These are phyloP conservation scores for Hanseniaspora meyeri DNA, from an alignment of 805 yeast species.

Conservation along the genomic window DNA sequence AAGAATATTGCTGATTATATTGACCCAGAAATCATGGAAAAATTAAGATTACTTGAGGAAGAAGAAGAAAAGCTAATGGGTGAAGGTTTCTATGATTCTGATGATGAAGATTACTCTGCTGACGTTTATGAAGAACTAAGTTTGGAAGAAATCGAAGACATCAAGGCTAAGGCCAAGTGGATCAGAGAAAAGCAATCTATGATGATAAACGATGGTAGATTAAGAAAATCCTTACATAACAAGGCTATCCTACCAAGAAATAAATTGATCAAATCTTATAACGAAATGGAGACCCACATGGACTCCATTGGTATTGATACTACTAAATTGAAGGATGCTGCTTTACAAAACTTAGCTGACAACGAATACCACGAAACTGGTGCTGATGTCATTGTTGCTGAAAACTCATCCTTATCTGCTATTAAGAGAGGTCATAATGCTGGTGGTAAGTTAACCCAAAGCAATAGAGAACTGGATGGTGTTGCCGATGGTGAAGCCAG, in stretches of 20 bases:
- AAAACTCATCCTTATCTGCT: constrained; percentile 27
- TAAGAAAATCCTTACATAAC: constrained; percentile 76
- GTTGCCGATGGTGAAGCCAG: constrained; percentile 68
- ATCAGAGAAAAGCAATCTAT: constrained; percentile 88
- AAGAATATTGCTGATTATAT: constrained; percentile 93
- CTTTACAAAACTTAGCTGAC: constrained; percentile 29
- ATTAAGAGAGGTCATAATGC: constrained; percentile 24
- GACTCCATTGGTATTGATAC: constrained; percentile 83
- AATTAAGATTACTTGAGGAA: constrained; percentile 87
- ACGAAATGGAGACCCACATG: constrained; percentile 81
- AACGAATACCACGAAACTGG: constrained; percentile 44
- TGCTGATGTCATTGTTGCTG: constrained; percentile 63
- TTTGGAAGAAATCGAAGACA: constrained; percentile 53
- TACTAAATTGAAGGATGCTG: constrained; percentile 45
- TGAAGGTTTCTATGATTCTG: constrained; percentile 93
- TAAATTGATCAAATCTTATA: constrained; percentile 58
- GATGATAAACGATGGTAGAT: constrained; percentile 80
- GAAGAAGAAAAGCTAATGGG: constrained; percentile 89
- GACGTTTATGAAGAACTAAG: constrained; percentile 59
- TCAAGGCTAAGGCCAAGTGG: constrained; percentile 84
- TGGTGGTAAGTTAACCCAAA: constrained; percentile 40
- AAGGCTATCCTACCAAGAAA: constrained; percentile 85
- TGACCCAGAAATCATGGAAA: constrained; percentile 89
- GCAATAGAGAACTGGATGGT: constrained; percentile 80
- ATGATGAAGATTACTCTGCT: constrained; percentile 55